phyloP scores from a whole-genome alignment of 164 flowering plant species.

The Piper betle region DNA sequence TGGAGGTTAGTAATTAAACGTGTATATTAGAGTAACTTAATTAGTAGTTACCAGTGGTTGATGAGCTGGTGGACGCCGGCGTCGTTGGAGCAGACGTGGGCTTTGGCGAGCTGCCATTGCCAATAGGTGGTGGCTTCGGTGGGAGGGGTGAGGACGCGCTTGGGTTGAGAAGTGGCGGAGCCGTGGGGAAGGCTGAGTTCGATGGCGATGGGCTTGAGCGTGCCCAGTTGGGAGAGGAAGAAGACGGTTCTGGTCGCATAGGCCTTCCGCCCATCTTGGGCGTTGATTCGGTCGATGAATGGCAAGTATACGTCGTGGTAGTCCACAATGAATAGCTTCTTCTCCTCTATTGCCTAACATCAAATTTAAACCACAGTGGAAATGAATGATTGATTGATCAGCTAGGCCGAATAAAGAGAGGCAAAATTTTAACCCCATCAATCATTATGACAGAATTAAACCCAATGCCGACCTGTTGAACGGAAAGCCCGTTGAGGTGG shows the following conservation, averaged over 20 bases:
- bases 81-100: conserved; percentile 87
- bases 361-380: background rate
- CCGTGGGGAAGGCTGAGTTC: conserved; percentile 68
- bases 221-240: conserved; percentile 46
- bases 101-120: conserved; percentile 88
- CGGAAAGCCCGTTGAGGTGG: conserved; percentile 63
- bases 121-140: conserved; percentile 57
- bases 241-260: conserved; percentile 83
- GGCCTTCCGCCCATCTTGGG: conserved; percentile 67
- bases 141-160: conserved; percentile 67
- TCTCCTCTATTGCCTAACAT: conserved; percentile 63
- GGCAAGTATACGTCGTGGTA: conserved; percentile 77
- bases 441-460: background rate
- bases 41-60: conserved; percentile 43
- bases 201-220: conserved; percentile 84
- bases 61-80: conserved; percentile 91
- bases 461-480: conserved; percentile 45
- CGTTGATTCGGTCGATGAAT: conserved; percentile 63
- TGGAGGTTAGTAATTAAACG: too few relatives aligned
- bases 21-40: too few relatives aligned
- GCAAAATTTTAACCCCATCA: background rate
- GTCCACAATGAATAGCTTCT: conserved; percentile 62
- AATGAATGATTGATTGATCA: too few relatives aligned
- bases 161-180: conserved; percentile 23
- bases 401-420: too few relatives aligned